Percentiles rank a stretch among this genome's conserved stretches.
Evolutionary conservation across 345 rosid genomes (phyloP).

Genomic region (Salix brachista): DNA sequence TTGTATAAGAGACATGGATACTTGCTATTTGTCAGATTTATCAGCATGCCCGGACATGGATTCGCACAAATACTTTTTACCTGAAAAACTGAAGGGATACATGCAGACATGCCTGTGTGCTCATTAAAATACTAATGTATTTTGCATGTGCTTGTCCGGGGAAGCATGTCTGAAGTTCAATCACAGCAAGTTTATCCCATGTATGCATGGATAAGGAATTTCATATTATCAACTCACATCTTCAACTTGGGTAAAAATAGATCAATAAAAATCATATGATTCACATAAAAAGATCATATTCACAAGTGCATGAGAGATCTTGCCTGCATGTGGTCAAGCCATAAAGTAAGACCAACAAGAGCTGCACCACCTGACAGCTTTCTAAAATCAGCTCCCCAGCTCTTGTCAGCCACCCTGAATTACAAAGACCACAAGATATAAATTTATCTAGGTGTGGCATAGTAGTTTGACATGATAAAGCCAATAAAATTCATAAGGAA

Average conservation of each 20-base stretch:
- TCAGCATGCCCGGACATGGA: neutral
- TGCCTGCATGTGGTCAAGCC: constrained; percentile 99
- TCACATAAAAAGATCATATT: neutral
- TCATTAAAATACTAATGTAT: neutral
- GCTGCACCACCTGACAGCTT: constrained; percentile 93
- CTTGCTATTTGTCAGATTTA: neutral
- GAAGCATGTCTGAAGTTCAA: neutral
- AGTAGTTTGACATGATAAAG: neutral
- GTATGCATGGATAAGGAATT: neutral
- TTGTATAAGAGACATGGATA: neutral
- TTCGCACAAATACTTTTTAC: neutral
- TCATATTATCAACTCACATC: neutral
- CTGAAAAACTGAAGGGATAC: neutral
- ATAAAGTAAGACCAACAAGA: constrained; percentile 84
- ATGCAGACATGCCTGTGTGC: neutral
- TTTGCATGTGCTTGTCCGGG: neutral
- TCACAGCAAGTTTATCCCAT: neutral
- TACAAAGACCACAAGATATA: constrained; percentile 16
- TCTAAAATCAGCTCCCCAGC: constrained; percentile 96
- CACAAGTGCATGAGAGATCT: constrained; percentile 16
- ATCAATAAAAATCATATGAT: neutral
- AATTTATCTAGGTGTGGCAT: neutral
- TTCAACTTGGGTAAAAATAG: neutral
- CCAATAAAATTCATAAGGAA: neutral
- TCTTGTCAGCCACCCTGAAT: constrained; percentile 85